Percentiles rank a stretch among this genome's conserved stretches.
These are phyloP conservation scores for Vigna unguiculata DNA, from an alignment of 306 rosid species.

Conservation along the genomic window DNA sequence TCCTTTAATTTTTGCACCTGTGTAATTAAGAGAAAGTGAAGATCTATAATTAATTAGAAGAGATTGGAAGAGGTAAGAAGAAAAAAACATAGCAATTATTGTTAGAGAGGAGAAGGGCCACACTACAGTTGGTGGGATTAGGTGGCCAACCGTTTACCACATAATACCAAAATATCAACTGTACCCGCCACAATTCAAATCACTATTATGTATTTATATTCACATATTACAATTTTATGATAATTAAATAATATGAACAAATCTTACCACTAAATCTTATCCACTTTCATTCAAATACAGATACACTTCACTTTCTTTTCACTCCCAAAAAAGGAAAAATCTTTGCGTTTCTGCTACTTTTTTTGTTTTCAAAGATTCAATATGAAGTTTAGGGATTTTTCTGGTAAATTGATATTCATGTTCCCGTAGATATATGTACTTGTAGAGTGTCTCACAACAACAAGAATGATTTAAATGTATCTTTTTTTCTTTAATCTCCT, in stretches of 20 bases:
- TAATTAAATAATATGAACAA: background rate
- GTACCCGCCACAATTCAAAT: conserved; percentile 78
- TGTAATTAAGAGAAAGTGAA: conserved; percentile 17
- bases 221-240: conserved; percentile 17
- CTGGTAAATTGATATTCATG: too few relatives aligned
- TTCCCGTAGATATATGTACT: too few relatives aligned
- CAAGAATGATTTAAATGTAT: too few relatives aligned
- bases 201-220: conserved; percentile 12
- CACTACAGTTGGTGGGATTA: conserved; percentile 53
- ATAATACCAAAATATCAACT: conserved; percentile 37
- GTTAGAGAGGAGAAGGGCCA: conserved; percentile 34
- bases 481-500: too few relatives aligned
- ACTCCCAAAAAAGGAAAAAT: background rate
- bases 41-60: conserved; percentile 4
- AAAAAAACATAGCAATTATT: conserved; percentile 40
- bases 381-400: too few relatives aligned
- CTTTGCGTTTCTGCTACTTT: conserved; percentile 28
- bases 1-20: too few relatives aligned
- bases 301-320: conserved; percentile 32
- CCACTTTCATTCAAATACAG: conserved; percentile 50
- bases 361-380: too few relatives aligned
- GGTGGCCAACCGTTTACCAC: conserved; percentile 70
- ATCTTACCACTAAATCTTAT: conserved; percentile 52
- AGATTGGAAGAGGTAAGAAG: too few relatives aligned
- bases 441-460: too few relatives aligned